Conservation (phyloP, 306 rosid species). For the Medicago ruthenica region DNA sequence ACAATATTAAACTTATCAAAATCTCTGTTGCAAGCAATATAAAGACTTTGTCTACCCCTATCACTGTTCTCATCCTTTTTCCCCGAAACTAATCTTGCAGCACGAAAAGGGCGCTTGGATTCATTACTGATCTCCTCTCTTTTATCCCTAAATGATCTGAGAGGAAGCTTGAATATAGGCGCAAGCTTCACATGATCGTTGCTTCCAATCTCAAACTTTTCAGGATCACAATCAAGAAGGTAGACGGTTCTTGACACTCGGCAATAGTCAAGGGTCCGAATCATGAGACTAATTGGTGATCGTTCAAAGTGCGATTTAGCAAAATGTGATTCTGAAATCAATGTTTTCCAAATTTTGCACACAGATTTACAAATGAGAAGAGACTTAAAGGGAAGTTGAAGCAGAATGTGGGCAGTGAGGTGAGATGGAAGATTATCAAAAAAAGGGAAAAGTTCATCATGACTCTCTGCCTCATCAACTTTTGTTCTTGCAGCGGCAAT, state of each 20-base stretch:
- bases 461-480: not conserved
- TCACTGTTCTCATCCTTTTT: not conserved
- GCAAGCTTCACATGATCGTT: conserved; percentile 6
- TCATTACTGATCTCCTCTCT: not conserved
- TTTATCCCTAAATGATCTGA: not conserved
- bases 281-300: not conserved
- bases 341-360: conserved; percentile 35
- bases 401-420: conserved; percentile 13
- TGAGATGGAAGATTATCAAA: conserved; percentile 25
- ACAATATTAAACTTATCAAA: not conserved
- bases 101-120: not conserved
- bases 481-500: not conserved
- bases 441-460: not conserved
- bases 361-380: conserved; percentile 45
- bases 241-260: conserved; percentile 31
- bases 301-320: conserved; percentile 19
- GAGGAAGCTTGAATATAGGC: conserved; percentile 33
- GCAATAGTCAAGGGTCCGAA: not conserved
- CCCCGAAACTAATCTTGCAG: not conserved
- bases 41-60: not conserved
- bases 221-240: conserved; percentile 35
- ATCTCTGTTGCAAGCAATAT: not conserved
- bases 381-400: conserved; percentile 28
- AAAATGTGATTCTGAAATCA: conserved; percentile 44
- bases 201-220: not conserved